A percentile compares a stretch with the other conserved stretches of the same genome.
Conservation (phyloP, 2,329 filamentous ascomycete species). For the Diaporthe ampelina region DNA sequence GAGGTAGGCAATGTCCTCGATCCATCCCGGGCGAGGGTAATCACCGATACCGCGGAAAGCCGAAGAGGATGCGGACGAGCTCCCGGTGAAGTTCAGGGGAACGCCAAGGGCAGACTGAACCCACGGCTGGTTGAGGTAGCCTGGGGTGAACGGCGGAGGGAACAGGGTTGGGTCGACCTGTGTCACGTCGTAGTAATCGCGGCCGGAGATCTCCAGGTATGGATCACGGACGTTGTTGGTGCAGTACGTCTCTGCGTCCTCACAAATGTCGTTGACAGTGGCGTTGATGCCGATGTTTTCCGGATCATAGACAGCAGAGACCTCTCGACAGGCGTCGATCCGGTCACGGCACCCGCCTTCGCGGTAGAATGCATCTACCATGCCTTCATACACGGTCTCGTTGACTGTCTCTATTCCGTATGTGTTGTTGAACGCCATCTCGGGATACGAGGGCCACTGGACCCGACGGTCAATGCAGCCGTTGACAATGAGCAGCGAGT, state of each 20-base stretch:
- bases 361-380: conserved; percentile 44
- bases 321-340: conserved; percentile 39
- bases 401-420: conserved; percentile 68
- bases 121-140: conserved; percentile 64
- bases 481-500: conserved; percentile 36
- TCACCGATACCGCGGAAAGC: conserved; percentile 55
- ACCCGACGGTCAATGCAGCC: conserved; percentile 28
- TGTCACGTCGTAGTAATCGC: conserved; percentile 69
- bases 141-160: conserved; percentile 63
- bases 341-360: conserved; percentile 37
- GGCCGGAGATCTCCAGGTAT: conserved; percentile 40
- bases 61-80: conserved; percentile 53
- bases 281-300: conserved; percentile 39
- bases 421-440: conserved; percentile 50
- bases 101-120: conserved; percentile 70
- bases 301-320: conserved; percentile 41
- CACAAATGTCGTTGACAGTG: conserved; percentile 41
- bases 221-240: conserved; percentile 36
- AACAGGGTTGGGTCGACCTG: conserved; percentile 61
- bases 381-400: conserved; percentile 58
- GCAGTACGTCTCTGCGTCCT: conserved; percentile 42
- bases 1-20: conserved; percentile 61
- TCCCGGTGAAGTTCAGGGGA: conserved; percentile 68
- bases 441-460: conserved; percentile 17
- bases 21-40: conserved; percentile 47